These are phyloP conservation scores for Neonectria neomacrospora DNA, from an alignment of 2,329 filamentous ascomycete species.

Conservation along the genomic window DNA sequence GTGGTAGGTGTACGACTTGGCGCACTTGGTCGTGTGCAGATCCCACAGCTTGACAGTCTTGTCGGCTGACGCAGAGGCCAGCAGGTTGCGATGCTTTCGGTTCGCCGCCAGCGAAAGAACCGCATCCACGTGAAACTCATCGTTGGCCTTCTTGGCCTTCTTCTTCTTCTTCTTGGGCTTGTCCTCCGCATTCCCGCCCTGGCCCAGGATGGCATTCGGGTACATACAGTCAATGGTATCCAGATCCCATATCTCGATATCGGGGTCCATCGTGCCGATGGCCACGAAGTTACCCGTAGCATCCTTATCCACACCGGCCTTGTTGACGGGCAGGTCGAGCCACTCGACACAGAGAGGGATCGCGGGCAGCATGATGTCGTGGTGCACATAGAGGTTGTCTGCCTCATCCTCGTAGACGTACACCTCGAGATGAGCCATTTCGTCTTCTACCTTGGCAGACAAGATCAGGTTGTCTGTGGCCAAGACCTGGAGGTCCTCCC, in stretches of 20 bases:
- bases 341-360: slow-evolving; percentile 97
- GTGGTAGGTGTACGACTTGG: slow-evolving; percentile 95
- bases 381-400: slow-evolving; percentile 98
- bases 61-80: slow-evolving; percentile 95
- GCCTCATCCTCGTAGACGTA: slow-evolving; percentile 96
- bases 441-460: slow-evolving; percentile 94
- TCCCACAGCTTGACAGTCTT: slow-evolving; percentile 99
- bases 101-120: slow-evolving; percentile 93
- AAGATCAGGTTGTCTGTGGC: slow-evolving; percentile 93
- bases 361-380: slow-evolving; percentile 98
- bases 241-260: slow-evolving; percentile 98
- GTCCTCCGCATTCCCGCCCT: slow-evolving; percentile 67
- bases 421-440: slow-evolving; percentile 94
- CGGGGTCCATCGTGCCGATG: slow-evolving; percentile 95
- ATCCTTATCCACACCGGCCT: slow-evolving; percentile 69
- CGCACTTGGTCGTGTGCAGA: slow-evolving; percentile 88
- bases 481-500: slow-evolving; percentile 92
- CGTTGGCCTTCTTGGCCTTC: slow-evolving; percentile 88
- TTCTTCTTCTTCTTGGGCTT: slow-evolving; percentile 81
- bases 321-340: slow-evolving; percentile 90
- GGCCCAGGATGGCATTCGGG: slow-evolving; percentile 93
- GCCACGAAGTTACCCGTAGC: slow-evolving; percentile 90
- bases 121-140: slow-evolving; percentile 92
- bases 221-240: slow-evolving; percentile 98
- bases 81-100: slow-evolving; percentile 89